Base-by-base conservation (phyloP, 495 filamentous ascomycete genomes). In the Viridothelium virens region DNA sequence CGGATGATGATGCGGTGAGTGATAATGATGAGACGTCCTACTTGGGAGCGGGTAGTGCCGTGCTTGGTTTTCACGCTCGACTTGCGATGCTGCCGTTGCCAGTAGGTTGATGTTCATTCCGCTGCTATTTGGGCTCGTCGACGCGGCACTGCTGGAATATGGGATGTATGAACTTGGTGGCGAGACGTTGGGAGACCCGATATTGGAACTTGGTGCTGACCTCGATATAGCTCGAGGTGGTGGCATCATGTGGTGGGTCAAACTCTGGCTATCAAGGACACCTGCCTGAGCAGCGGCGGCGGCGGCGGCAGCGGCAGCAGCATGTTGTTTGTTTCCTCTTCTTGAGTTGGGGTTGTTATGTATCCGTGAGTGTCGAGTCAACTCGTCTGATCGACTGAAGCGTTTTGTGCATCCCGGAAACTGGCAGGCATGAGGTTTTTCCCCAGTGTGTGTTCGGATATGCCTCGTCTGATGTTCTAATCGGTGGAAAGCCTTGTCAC, bases 291-390 rank as follows among this genome's bases (percentile, higher is more conserved):
- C 66, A 1, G 84, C 80, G 0, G 82, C 84, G 14, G 83, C 81
- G 0, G 83, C 83, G 0, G 83, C 72, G 3, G 70, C 82, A 0
- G 84, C 74, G 12, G 74, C 73, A 14, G 70, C 71, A 25, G 61
- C 65, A 66, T 79, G 76, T 46, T 89, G 85, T 81, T 96, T 96
- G 82, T 96, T 96, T 62, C 90, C 92, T 72, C 94, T 82, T 75
- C 94, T 84, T 68, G 91, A 96, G 82, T 97, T 97, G 59, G 95
- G 94, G 79, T 98, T 98, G 83, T 87, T 96, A 84, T 98, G 94
- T 81, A 98, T 98, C 75, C 94, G 84, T 75, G 94, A 97, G 79
- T 98, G 94, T 59, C 94, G 86, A 50, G 94, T 98, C 65, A 98
- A 83, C 79, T 98, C 94, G 72, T 98, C 94, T 25, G 95, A 97